Evolutionary conservation across 305 asterid species (phyloP), one percentile per base, ranked within the genome.

Genomic region (Plantago lanceolata): DNA sequence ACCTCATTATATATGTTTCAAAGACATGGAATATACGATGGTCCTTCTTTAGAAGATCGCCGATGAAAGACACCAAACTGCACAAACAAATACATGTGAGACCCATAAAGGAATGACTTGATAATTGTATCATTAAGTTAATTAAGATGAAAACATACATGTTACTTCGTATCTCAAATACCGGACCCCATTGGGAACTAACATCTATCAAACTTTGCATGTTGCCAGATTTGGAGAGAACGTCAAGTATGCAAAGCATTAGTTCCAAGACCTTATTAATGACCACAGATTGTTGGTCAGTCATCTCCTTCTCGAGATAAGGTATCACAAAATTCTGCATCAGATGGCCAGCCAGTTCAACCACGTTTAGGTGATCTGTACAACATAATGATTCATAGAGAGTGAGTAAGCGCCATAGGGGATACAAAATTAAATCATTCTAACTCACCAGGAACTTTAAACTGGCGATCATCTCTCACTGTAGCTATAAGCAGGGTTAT

Each of bases 31-130:
- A 69, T 71, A 85, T 63, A 48, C 65, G 63, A 45, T 76, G 71
- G 68, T 88, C 89, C 79, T 82, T 87, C 68, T 18, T 50, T 33
- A 90, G 75, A 64, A 94, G 87, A 58, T 73, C 85, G 72, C 68
- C 80, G 44, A 94, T 69, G 71, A 90, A 89, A 60, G 71, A 62
- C 75, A 84, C 78, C 74, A 90, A 73, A 64, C 99, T 93, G 90
- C 55, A 70, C 61, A 14, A 51, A 71, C 72, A 68, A 75, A 28
- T 16, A 63, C 59, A 49, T n/a, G 66, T 75, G 67, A 72, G 74
- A 51, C 76, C 51, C 67, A 59, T 44, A 24, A 66, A 68, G 9
- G 29, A 62, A 48, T 61, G 24, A 45, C 51, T 61, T 20, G 47
- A 48, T 63, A 62, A 59, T 31, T 67, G 75, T 31, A 71, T 61